phyloP scores from a whole-genome alignment of 2,329 filamentous ascomycete genomes.

The Pyrenophora graminea region DNA sequence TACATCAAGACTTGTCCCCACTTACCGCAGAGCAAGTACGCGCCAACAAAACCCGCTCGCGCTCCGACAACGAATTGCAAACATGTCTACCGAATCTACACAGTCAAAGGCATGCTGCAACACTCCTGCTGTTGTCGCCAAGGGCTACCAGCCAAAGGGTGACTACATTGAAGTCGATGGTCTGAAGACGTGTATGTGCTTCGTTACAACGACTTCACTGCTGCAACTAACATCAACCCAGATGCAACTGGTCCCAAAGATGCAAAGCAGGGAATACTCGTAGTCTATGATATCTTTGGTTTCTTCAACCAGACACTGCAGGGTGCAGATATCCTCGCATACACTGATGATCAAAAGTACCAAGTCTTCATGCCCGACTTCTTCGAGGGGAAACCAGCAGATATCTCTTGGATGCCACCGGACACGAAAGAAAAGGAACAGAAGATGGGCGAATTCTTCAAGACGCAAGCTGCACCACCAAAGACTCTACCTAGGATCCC shows the following conservation, averaged over 20 bases:
- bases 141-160: slow-evolving; percentile 62
- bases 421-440: slow-evolving; percentile 63
- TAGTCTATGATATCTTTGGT: slow-evolving; percentile 67
- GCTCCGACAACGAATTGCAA: slow-evolving; percentile 17
- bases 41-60: background rate
- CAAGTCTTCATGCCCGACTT: slow-evolving; percentile 90
- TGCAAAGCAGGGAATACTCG: slow-evolving; percentile 61
- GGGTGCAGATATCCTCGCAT: slow-evolving; percentile 65
- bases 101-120: slow-evolving; percentile 52
- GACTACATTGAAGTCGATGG: slow-evolving; percentile 63
- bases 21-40: background rate
- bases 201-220: background rate
- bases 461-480: slow-evolving; percentile 60
- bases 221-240: slow-evolving; percentile 23
- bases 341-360: slow-evolving; percentile 68
- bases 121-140: slow-evolving; percentile 54
- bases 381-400: slow-evolving; percentile 75
- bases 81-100: slow-evolving; percentile 44
- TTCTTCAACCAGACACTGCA: slow-evolving; percentile 67
- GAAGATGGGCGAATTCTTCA: slow-evolving; percentile 64
- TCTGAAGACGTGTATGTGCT: slow-evolving; percentile 61
- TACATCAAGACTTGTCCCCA: background rate
- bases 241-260: slow-evolving; percentile 61
- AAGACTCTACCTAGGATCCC: slow-evolving; percentile 61
- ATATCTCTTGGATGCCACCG: slow-evolving; percentile 65